Percentiles rank a stretch among this genome's conserved stretches.
These are phyloP conservation scores for Epichloe uncinata DNA, from an alignment of 2,329 filamentous ascomycete species.

Conservation along the genomic window DNA sequence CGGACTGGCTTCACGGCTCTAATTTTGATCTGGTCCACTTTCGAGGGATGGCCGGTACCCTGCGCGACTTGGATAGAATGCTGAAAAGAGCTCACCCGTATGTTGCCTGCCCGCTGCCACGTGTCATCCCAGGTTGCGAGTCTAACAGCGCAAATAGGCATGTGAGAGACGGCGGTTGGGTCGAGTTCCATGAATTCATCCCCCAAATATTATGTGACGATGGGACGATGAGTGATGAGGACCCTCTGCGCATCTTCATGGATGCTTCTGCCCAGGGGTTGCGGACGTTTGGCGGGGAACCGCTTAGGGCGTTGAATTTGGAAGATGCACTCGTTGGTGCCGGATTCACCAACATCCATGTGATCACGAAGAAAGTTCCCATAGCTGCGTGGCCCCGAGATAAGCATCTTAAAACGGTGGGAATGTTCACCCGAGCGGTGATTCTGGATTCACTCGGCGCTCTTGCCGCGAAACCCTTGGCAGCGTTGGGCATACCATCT, in stretches of 20 bases:
- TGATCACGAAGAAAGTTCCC: slow-evolving; percentile 30
- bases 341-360: slow-evolving; percentile 31
- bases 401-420: slow-evolving; percentile 25
- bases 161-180: slow-evolving; percentile 34
- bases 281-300: slow-evolving; percentile 25
- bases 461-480: slow-evolving; percentile 27
- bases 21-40: slow-evolving; percentile 45
- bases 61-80: slow-evolving; percentile 37
- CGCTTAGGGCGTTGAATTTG: slow-evolving; percentile 21
- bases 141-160: slow-evolving; percentile 16
- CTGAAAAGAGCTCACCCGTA: slow-evolving; percentile 26
- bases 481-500: slow-evolving; percentile 21
- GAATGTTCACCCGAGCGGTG: slow-evolving; percentile 30
- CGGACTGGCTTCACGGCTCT: slow-evolving; percentile 39
- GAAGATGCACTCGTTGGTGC: slow-evolving; percentile 22
- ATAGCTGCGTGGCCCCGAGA: slow-evolving; percentile 32
- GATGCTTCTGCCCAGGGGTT: slow-evolving; percentile 20
- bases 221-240: slow-evolving; percentile 27
- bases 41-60: slow-evolving; percentile 32
- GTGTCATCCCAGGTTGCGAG: neutral
- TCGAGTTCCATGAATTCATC: slow-evolving; percentile 36
- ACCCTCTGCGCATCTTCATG: slow-evolving; percentile 22
- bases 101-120: neutral
- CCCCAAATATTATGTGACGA: slow-evolving; percentile 30
- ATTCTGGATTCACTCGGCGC: slow-evolving; percentile 28